These are phyloP conservation scores for Phaffia rhodozyma DNA, from an alignment of 1,284 basidiomycete species.

Conservation along the genomic window DNA sequence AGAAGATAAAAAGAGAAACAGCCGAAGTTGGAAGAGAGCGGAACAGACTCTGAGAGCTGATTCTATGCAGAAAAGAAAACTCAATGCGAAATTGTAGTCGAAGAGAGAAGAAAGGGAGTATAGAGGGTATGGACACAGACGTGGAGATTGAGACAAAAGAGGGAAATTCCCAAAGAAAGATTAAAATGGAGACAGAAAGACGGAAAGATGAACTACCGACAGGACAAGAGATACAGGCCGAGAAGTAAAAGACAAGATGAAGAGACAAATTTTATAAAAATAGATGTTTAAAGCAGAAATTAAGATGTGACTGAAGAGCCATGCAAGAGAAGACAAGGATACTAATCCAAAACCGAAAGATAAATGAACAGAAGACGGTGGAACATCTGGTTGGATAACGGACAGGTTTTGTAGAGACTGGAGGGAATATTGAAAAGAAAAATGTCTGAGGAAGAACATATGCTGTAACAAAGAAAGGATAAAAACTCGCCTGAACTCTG, in stretches of 20 bases:
- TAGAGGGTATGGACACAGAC: slow-evolving; percentile 5
- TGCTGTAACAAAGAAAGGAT: neutral
- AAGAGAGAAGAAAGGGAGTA: neutral
- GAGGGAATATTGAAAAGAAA: neutral
- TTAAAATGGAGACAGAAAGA: slow-evolving; percentile 33
- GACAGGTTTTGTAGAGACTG: neutral
- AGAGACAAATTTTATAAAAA: neutral
- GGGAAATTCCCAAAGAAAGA: neutral
- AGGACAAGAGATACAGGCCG: neutral
- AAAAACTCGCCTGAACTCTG: neutral
- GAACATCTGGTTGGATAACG: neutral
- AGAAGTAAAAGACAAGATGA: neutral
- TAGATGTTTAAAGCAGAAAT: neutral
- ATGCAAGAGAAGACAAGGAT: neutral
- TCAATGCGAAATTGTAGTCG: no score
- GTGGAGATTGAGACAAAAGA: slow-evolving; percentile 25
- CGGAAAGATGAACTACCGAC: slow-evolving; percentile 32
- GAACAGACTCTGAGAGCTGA: no score
- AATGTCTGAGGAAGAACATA: neutral
- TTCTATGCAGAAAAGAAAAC: no score
- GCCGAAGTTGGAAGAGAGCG: no score
- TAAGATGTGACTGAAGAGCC: neutral
- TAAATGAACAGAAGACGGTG: neutral
- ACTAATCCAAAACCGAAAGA: neutral
- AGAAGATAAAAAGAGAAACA: no score